These are phyloP conservation scores for Furcasterigmium furcatum DNA, from an alignment of 2,329 filamentous ascomycete genomes.

Conservation along the genomic window DNA sequence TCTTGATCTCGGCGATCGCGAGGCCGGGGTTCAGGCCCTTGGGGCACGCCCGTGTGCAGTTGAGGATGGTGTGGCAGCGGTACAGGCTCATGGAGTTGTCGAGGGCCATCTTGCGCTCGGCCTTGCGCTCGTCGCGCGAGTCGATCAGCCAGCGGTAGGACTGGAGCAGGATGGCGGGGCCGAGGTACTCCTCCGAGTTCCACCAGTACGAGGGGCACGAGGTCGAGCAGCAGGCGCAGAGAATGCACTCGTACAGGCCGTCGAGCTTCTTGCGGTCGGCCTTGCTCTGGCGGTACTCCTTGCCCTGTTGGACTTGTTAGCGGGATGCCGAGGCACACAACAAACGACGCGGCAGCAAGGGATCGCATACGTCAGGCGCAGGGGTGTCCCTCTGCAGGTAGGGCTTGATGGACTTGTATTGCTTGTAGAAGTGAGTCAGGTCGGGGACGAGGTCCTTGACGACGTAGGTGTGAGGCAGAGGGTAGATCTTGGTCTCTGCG, in stretches of 20 bases:
- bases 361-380: conserved; percentile 68
- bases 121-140: conserved; percentile 86
- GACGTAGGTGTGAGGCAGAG: conserved; percentile 96
- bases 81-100: conserved; percentile 99
- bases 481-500: conserved; percentile 91
- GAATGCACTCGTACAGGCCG: conserved; percentile 97
- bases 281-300: conserved; percentile 87
- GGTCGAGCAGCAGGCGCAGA: conserved; percentile 98
- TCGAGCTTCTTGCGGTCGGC: conserved; percentile 95
- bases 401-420: conserved; percentile 99
- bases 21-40: conserved; percentile 96
- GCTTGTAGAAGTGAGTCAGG: conserved; percentile 98
- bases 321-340: neutral
- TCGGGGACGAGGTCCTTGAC: conserved; percentile 99
- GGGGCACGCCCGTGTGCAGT: conserved; percentile 96
- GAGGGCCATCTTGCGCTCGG: conserved; percentile 82
- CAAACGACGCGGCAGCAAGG: too few species aligned
- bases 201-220: conserved; percentile 99
- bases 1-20: conserved; percentile 98
- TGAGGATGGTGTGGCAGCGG: conserved; percentile 98
- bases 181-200: conserved; percentile 98
- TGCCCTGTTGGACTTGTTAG: conserved; percentile 56
- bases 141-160: conserved; percentile 97
- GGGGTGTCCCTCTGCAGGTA: conserved; percentile 91
- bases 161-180: conserved; percentile 92